Evolutionary conservation across 2,329 filamentous ascomycete genomes (phyloP).

Genomic region (Sporothrix euskadiensis): DNA sequence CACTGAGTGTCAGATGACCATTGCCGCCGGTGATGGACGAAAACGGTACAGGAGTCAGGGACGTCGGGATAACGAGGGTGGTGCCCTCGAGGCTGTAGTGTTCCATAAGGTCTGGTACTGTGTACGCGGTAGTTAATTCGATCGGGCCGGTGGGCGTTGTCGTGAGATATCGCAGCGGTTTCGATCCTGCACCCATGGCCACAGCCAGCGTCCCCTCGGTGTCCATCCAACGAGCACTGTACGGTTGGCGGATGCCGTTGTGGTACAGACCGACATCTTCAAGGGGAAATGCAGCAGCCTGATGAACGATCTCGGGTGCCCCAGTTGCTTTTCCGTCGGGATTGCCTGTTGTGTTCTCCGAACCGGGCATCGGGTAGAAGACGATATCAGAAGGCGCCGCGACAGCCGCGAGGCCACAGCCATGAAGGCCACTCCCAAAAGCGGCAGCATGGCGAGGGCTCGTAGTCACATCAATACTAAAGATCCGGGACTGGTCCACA

Average conservation of each 20-base stretch:
- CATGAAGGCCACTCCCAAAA: conserved; percentile 10
- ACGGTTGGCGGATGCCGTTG: conserved; percentile 33
- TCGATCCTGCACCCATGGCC: conserved; percentile 45
- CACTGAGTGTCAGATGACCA: conserved; percentile 47
- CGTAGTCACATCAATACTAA: conserved; percentile 39
- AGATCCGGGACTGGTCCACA: conserved; percentile 56
- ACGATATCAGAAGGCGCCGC: conserved; percentile 39
- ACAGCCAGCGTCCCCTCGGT: conserved; percentile 49
- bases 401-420: conserved; percentile 38
- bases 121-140: conserved; percentile 39
- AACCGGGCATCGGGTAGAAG: conserved; percentile 40
- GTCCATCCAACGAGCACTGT: conserved; percentile 49
- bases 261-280: conserved; percentile 28
- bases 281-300: conserved; percentile 35
- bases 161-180: conserved; percentile 50
- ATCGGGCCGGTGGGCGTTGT: conserved; percentile 49
- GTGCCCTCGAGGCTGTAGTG: conserved; percentile 36
- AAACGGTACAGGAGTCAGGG: conserved; percentile 49
- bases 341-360: conserved; percentile 16
- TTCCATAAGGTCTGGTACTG: conserved; percentile 31
- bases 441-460: neutral
- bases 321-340: neutral
- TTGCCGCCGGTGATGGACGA: conserved; percentile 38
- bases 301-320: conserved; percentile 16
- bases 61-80: conserved; percentile 39